Evolutionary conservation across 2,329 filamentous ascomycete genomes (phyloP), one percentile per base, ranked within the genome.

Genomic region (Colletotrichum paranaense): DNA sequence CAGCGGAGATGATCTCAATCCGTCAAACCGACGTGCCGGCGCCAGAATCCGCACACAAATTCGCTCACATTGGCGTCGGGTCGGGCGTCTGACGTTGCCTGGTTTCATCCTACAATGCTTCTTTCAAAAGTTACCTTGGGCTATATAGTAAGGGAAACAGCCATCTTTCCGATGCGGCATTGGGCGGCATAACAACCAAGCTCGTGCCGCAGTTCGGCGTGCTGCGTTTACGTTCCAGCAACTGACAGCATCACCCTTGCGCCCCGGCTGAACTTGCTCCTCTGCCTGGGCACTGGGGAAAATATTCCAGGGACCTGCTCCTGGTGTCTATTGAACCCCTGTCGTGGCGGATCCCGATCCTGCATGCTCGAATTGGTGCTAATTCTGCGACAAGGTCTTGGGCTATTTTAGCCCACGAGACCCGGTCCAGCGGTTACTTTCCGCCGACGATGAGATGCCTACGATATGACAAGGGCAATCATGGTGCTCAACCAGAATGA

Each of bases 1-100:
- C 46, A 42, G 67, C 71, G 67, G 67, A 73, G 67, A 73, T 73
- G 60, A 73, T 73, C 67, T 30, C 67, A 73, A 70, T 70, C 71
- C 70, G 67, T 52, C 46, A 69, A 58, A 60, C 70, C 60, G 70
- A 70, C 59, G 69, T 73, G 56, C 59, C 46, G 66, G 60, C 35
- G 26, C 55, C 35, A 52, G 28, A 49, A 26, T n/a, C 24, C 9
- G 16, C 22, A 57, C 52, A 65, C 52, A 22, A 65, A 65, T 57
- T 57, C 19, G 32, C 62, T 65, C 32, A 30, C 32, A 9, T 28
- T 26, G 22, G 55, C 24, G 22, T 26, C 30, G 26, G 5, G 22
- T 26, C 30, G 26, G 8, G 22, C 49, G 52, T 55, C 30, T 53
- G 28, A 38, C 12, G 30, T 52, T 26, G 14, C 22, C 30, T 35